Base-by-base conservation (phyloP, 1,284 basidiomycete species). In the Grifola frondosa region DNA sequence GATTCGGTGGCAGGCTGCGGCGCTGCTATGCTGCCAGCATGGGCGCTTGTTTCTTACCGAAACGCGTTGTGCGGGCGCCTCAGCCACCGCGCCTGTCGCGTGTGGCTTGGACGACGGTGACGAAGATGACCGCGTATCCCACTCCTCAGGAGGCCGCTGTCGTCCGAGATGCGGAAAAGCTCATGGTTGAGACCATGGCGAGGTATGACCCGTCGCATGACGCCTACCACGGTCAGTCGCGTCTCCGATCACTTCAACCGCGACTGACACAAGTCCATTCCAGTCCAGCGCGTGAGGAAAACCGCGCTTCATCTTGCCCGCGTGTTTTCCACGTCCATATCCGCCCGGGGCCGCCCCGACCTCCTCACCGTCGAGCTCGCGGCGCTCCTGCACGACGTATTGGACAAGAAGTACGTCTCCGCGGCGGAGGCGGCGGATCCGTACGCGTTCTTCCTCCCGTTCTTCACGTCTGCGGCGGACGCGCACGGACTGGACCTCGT, bases 181-280 rank as follows among this genome's bases (percentile, higher is more conserved):
- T 91, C 32, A 91, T 92, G 80, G 62, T 75, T 38, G 70, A 80
- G 30, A 81, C 81, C 1, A 93, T 94, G 91, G 76, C 81, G 4
- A 71, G 78, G 52, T 93, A 93, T 62, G 94, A 96, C 61, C 86
- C 91, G 1, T 92, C 89, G 13, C 94, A 97, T 63, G 93, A 97
- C 66, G 83, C 77, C 54, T 84, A 84, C 50, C 94, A 97, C 59
- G 91, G 91, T 88, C 49, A 58, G 78, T 54, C 10, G 35, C 21
- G 36, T 42, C 21, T 43, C 44, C 3, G 22, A 49, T 44, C 21
- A 21, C 22, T 8, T 28, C 25, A 11, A 25, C 19, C 8, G 12
- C 6, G 28, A 26, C 13, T 30, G 16, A 6, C 13, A 9, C n/a
- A 6, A 33, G 8, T 16, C 10, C 5, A 13, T 5, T 21, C 8